Evolutionary conservation across 169 alveolate species (phyloP), one percentile per base, ranked within the genome.

Genomic region (Plasmodium malariae): DNA sequence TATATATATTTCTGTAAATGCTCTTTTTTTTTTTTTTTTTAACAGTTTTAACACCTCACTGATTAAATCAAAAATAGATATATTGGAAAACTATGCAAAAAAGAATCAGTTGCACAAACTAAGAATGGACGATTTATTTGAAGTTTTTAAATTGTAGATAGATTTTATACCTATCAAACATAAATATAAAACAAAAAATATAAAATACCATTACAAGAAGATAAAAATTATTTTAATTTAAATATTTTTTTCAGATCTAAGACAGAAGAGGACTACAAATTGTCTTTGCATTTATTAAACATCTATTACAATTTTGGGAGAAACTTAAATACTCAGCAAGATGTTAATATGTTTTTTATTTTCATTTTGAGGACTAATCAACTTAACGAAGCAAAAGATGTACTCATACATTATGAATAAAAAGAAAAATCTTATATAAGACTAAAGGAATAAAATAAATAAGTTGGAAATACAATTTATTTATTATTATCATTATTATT

Each of bases 381-480:
- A 63, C 65, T 86, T n/a, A 70, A 49, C 49, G 92, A 86, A 37
- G 92, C 92, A 60, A 69, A 86, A 57, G 92, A 86, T 72, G 92
- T 86, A 86, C 34, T 28, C 24, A 32, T 11, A 30, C 28, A 9
- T n/a, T 11, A 37, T 32, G 32, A 32, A 40, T 9, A 48, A 49
- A 32, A 43, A 49, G 26, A 32, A 74, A 59, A 60, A 24, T n/a
- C n/a, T 0, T n/a, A n/a, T n/a, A n/a, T n/a, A n/a, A n/a, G n/a
- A n/a, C n/a, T n/a, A n/a, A n/a, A n/a, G n/a, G n/a, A n/a, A n/a
- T n/a, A n/a, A n/a, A n/a, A n/a, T n/a, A n/a, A n/a, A n/a, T n/a
- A n/a, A n/a, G n/a, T n/a, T n/a, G 0, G n/a, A n/a, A n/a, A n/a
- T n/a, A n/a, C n/a, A n/a, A n/a, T n/a, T n/a, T n/a, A n/a, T n/a